phyloP scores from a whole-genome alignment of 495 filamentous ascomycete genomes.

The Aspergillus campestris region DNA sequence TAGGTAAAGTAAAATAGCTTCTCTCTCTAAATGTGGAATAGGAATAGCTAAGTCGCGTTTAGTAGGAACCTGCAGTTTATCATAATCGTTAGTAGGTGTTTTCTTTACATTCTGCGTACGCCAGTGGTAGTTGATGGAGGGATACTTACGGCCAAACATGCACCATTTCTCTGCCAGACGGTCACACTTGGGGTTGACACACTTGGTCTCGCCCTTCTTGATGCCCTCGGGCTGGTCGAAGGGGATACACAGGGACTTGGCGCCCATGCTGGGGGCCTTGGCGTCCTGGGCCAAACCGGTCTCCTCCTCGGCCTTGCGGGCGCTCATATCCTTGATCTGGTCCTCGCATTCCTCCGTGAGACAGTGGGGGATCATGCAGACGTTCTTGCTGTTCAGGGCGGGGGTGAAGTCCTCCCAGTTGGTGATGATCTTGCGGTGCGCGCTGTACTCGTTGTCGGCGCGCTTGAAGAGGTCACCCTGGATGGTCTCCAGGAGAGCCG shows the following conservation, averaged over 20 bases:
- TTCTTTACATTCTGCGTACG: constrained; percentile 1
- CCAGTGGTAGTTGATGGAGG: background rate
- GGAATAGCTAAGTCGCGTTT: constrained; percentile 12
- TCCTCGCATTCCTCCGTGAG: constrained; percentile 79
- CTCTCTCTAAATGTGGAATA: background rate
- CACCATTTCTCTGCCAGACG: constrained; percentile 68
- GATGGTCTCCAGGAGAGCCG: constrained; percentile 79
- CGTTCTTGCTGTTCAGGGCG: constrained; percentile 81
- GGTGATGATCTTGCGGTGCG: constrained; percentile 70
- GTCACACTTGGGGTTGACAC: constrained; percentile 75
- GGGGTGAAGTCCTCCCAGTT: constrained; percentile 88
- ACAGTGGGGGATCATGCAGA: constrained; percentile 82
- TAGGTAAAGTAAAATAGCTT: background rate
- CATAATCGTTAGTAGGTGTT: background rate
- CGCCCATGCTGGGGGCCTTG: constrained; percentile 87
- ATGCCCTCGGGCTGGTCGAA: constrained; percentile 88
- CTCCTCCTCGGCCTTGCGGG: constrained; percentile 57
- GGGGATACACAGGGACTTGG: constrained; percentile 95
- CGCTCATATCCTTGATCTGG: constrained; percentile 82
- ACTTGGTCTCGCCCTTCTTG: constrained; percentile 73
- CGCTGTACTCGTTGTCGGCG: constrained; percentile 64
- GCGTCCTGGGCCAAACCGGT: constrained; percentile 64
- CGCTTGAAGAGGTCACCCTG: constrained; percentile 78
- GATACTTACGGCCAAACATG: constrained; percentile 65
- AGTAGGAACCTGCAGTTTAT: constrained; percentile 24